A percentile compares a stretch with the other conserved stretches of the same genome.
Evolutionary conservation across 345 rosid genomes (phyloP).

Genomic region (Rhodamnia rubescens): DNA sequence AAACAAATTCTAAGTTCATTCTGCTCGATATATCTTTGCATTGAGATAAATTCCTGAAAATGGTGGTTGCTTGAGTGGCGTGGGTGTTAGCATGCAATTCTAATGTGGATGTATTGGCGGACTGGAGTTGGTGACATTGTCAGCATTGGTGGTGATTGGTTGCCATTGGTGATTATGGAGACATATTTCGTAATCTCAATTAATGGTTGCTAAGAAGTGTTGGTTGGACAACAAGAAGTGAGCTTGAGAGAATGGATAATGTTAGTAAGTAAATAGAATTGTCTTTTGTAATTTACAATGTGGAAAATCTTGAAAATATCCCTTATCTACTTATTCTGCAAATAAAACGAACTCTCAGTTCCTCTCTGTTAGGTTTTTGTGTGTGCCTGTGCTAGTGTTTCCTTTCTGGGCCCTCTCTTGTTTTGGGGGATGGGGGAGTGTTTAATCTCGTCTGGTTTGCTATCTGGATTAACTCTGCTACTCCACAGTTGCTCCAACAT

Average conservation of each 20-base stretch:
- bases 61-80: background rate
- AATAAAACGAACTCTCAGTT: background rate
- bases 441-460: background rate
- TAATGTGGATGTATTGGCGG: background rate
- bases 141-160: background rate
- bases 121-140: background rate
- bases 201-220: background rate
- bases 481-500: background rate
- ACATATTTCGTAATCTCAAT: background rate
- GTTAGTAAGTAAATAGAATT: background rate
- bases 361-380: background rate
- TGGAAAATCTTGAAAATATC: background rate
- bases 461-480: background rate
- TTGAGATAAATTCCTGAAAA: background rate
- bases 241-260: background rate
- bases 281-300: background rate
- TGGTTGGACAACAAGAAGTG: background rate
- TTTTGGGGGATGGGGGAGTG: background rate
- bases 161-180: background rate
- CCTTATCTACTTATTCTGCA: background rate
- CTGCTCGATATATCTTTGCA: background rate
- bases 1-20: background rate
- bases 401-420: background rate
- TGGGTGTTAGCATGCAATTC: background rate
- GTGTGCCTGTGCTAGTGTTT: background rate